A percentile compares a stretch with the other conserved stretches of the same genome.
These are phyloP conservation scores for Myrmaecium sp. DNA, from an alignment of 2,329 filamentous ascomycete species.

Conservation along the genomic window DNA sequence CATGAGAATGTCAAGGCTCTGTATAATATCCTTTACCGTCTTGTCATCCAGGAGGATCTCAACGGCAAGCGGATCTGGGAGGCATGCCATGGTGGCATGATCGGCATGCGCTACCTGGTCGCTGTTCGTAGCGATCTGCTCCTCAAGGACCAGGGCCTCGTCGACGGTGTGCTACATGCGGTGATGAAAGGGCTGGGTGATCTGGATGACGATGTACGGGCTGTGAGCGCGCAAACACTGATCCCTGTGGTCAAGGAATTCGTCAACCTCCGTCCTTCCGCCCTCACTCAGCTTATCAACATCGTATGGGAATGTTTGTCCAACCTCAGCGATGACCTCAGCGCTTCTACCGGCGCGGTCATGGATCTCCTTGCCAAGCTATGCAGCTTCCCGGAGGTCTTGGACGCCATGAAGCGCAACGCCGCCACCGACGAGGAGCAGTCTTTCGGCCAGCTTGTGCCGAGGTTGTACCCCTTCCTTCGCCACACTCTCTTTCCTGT, in stretches of 20 bases:
- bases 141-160: constrained; percentile 64
- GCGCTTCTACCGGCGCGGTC: constrained; percentile 90
- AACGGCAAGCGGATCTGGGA: constrained; percentile 69
- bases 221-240: constrained; percentile 91
- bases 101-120: constrained; percentile 85
- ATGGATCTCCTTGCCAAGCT: constrained; percentile 96
- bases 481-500: constrained; percentile 95
- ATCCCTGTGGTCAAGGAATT: constrained; percentile 95
- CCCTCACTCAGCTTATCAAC: constrained; percentile 67
- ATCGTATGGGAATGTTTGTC: constrained; percentile 97
- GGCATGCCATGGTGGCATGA: constrained; percentile 95
- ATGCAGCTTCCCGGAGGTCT: constrained; percentile 81
- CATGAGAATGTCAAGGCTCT: constrained; percentile 64
- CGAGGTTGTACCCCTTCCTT: constrained; percentile 86
- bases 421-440: constrained; percentile 68
- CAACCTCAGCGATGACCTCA: constrained; percentile 90
- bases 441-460: constrained; percentile 83
- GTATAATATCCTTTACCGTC: constrained; percentile 67
- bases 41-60: constrained; percentile 82
- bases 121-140: constrained; percentile 87
- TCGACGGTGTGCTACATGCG: constrained; percentile 80
- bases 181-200: constrained; percentile 93
- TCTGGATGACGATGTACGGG: constrained; percentile 84
- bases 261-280: constrained; percentile 62
- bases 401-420: constrained; percentile 85